Evolutionary conservation across 2,329 filamentous ascomycete species (phyloP).

Genomic region (Pseudocercospora fuligena): DNA sequence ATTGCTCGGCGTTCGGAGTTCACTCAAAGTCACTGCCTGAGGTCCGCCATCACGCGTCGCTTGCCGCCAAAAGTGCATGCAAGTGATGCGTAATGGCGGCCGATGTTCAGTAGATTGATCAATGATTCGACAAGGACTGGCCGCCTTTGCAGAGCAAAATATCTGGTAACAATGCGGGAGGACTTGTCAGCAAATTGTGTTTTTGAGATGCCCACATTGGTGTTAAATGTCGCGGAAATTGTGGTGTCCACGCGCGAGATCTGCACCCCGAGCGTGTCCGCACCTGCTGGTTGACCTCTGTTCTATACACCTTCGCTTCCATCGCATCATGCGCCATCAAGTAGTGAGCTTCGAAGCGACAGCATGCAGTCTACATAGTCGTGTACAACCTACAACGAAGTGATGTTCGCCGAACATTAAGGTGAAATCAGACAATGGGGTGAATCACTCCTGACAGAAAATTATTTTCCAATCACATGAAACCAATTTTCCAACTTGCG

Average conservation of each 20-base stretch:
- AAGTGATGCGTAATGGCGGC: neutral
- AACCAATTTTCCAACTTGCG: neutral
- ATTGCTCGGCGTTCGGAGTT: neutral
- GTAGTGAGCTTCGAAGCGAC: neutral
- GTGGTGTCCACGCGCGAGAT: neutral
- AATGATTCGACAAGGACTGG: neutral
- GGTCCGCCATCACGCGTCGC: neutral
- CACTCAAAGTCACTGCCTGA: neutral
- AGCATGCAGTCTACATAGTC: neutral
- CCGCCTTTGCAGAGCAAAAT: neutral
- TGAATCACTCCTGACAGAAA: neutral
- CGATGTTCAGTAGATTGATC: neutral
- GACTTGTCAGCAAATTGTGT: neutral
- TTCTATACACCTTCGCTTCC: neutral
- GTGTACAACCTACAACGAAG: neutral
- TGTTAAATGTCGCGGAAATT: neutral
- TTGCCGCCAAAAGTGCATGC: neutral
- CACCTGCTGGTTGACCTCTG: neutral
- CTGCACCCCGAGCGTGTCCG: neutral
- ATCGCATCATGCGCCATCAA: neutral
- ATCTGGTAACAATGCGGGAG: neutral
- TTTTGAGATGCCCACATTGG: neutral
- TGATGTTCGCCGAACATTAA: neutral
- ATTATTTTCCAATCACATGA: slow-evolving; percentile 3
- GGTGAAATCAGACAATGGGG: neutral